Base-by-base conservation (phyloP, 2,329 filamentous ascomycete species). In the Calonectria fujianensis region DNA sequence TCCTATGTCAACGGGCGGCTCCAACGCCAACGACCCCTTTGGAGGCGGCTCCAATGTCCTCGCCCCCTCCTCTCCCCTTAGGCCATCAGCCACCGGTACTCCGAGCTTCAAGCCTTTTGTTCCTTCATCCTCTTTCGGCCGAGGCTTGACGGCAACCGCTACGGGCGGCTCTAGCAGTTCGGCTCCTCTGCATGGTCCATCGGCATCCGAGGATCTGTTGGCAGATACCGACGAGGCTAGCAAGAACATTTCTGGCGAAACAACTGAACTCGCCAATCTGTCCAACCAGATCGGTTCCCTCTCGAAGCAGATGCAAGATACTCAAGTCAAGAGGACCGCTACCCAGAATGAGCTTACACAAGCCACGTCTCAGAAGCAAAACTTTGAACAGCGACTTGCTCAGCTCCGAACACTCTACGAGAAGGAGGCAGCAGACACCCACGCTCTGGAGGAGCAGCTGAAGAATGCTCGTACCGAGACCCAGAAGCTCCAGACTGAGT, bases 231-330 rank as follows among this genome's bases (percentile, higher is more conserved):
- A 98, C 78, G 96, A 98, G 81, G 92, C 96, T 70, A 96, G 93
- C 85, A 97, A 94, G 84, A 97, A 94, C 83, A 88, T 98, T 32
- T 97, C 94, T 0, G 94, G 93, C 77, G 97, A 99, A 82, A 97
- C 96, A 3, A 94, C 94, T 0, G 97, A 99, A 84, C 90, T 99
- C 73, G 97, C 96, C 67, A 98, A 99, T 83, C 89, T 99, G 79
- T 98, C 96, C 0, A 98, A 98, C 84, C 97, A 98, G 84, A 95
- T 99, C 77, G 93, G 95, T 39, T 96, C 94, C 3, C 87, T 99
- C 70, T 94, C 96, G 0, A 97, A 94, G 82, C 96, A 99, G 86
- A 98, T 98, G 92, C 95, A 98, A 83, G 95, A 96, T 79, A 94
- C 98, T 2, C 95, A 98, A 83, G 92, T 90, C 41, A 96, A 98